Base-by-base conservation (phyloP, 176 grass and related monocot genomes). In the Oryza australiensis region DNA sequence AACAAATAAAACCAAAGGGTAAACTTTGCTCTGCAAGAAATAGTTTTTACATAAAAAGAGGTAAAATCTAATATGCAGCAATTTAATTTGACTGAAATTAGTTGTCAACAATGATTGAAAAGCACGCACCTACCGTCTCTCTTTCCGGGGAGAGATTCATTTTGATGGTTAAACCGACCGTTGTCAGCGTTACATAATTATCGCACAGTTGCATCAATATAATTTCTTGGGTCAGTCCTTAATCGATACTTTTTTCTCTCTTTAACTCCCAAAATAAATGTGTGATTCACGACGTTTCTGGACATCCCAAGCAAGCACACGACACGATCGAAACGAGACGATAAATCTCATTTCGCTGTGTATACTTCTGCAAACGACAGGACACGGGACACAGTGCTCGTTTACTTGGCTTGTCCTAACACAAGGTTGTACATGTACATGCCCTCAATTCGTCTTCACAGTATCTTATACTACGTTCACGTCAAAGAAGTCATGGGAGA, bases 401-500 rank as follows among this genome's bases (percentile, higher is more conserved):
- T 4, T 49, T 49, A 16, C 14, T 49, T 49, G 46, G 46, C 14
- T 49, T 49, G 15, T 46, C 13, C 12, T 14, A 15, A 5, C 12
- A 42, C 46, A 16, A 49, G 46, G 4, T 15, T 46, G 43, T 46
- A 46, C 12, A 37, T 15, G 43, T 46, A 12, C 12, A 0, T 46
- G 12, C 43, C 13, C 46, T 49, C n/a, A n/a, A n/a, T n/a, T 49
- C 46, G 14, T 49, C 46, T 15, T 49, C 46, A 49, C 15, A 49
- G 15, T 55, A 55, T 55, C 51, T 9, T 55, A n/a, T n/a, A n/a
- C n/a, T n/a, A 55, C 18, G 43, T 26, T 68, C 20, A 80, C 77
- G 11, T 68, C 77, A 68, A 68, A 4, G 27, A 80, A 79, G 51
- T 79, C 18, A 79, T 67, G 27, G 20, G 26, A 73, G 42, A 45